Conservation (phyloP, 345 rosid species). For the Dipteronia sinensis region DNA sequence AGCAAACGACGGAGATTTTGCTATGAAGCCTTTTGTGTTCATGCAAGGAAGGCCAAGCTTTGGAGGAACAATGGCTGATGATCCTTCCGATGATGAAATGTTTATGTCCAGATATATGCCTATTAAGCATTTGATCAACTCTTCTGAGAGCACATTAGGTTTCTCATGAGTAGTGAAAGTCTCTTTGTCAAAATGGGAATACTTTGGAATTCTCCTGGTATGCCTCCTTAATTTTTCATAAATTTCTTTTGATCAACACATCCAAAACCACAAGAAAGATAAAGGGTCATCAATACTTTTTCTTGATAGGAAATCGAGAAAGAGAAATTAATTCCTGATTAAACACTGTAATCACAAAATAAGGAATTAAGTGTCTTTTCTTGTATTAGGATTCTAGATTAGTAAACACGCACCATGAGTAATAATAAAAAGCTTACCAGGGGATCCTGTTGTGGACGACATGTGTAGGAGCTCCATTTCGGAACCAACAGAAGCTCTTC, state of each 20-base stretch:
- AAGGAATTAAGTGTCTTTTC: too few relatives aligned
- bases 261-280: constrained; percentile 9
- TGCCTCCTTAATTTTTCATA: constrained; percentile 45
- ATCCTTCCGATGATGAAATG: constrained; percentile 40
- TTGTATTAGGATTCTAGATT: too few relatives aligned
- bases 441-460: constrained; percentile 45
- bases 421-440: constrained; percentile 41
- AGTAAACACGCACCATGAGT: not conserved
- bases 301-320: not conserved
- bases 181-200: constrained; percentile 34
- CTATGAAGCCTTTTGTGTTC: constrained; percentile 41
- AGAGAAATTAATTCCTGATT: too few relatives aligned
- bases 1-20: constrained; percentile 30
- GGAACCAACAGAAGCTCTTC: constrained; percentile 71
- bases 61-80: constrained; percentile 35
- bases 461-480: constrained; percentile 49
- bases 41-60: constrained; percentile 59
- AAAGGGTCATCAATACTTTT: not conserved
- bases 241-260: constrained; percentile 38
- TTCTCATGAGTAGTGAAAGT: constrained; percentile 34
- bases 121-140: constrained; percentile 68
- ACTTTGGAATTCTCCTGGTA: constrained; percentile 43
- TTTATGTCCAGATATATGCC: constrained; percentile 70
- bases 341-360: too few relatives aligned
- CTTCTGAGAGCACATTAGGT: constrained; percentile 77